phyloP scores from a whole-genome alignment of 192 early-diverging fungal species.

The Podila verticillata region DNA sequence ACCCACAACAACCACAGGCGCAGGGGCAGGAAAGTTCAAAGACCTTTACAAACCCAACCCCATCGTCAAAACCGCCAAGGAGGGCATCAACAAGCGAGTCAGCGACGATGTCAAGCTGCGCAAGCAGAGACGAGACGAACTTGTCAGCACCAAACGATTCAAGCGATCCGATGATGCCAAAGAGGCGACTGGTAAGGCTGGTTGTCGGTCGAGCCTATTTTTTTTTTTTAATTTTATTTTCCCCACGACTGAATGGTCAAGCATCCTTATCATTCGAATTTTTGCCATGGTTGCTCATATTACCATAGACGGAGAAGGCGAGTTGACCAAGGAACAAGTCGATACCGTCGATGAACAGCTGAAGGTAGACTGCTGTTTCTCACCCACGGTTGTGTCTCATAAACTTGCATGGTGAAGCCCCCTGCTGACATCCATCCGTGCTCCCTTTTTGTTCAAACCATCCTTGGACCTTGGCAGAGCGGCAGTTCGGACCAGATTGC shows the following conservation, averaged over 20 bases:
- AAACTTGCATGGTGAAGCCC: neutral
- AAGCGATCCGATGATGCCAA: constrained; percentile 45
- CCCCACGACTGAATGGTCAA: neutral
- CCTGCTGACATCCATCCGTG: neutral
- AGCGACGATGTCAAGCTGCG: constrained; percentile 66
- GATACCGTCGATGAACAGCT: constrained; percentile 39
- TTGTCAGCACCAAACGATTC: constrained; percentile 74
- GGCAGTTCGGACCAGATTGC: constrained; percentile 32
- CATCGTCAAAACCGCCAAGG: constrained; percentile 56
- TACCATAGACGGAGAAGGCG: constrained; percentile 20
- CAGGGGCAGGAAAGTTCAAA: constrained; percentile 20
- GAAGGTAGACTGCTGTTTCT: constrained; percentile 33
- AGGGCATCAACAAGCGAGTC: constrained; percentile 63
- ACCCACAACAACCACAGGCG: neutral
- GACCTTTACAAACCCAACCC: constrained; percentile 62
- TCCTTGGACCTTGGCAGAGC: constrained; percentile 40
- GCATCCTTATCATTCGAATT: too few relatives aligned
- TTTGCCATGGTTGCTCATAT: neutral
- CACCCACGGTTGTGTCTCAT: neutral
- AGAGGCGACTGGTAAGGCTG: constrained; percentile 6
- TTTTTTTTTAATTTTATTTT: neutral
- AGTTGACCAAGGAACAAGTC: constrained; percentile 38
- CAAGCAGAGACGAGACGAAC: constrained; percentile 73
- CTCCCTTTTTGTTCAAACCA: neutral
- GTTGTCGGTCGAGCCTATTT: neutral